Conservation (phyloP, 139 green algal genomes). For the Gonium pectorale region DNA sequence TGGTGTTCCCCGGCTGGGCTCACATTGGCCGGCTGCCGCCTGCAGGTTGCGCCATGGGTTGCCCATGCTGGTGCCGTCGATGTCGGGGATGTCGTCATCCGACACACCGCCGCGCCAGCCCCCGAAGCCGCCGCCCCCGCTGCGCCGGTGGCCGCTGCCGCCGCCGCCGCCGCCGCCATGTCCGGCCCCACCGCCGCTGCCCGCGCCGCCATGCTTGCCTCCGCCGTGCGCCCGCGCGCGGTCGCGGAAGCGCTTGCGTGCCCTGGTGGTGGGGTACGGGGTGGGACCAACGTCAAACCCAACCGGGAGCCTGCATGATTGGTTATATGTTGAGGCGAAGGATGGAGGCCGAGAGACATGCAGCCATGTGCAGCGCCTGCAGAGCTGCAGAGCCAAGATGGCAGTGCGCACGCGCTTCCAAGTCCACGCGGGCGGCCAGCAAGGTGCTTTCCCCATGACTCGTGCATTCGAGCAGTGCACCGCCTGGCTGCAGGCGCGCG, state of each 20-base stretch:
- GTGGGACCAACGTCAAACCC: no score
- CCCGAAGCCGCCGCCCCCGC: constrained; percentile 6
- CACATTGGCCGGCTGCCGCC: constrained; percentile 6
- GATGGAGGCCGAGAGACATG: no score
- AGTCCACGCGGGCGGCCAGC: no score
- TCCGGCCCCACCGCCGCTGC: not conserved
- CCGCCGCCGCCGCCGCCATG: constrained; percentile 13
- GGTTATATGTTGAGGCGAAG: no score
- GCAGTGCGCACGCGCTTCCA: no score
- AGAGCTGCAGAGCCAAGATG: no score
- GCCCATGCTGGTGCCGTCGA: constrained; percentile 1
- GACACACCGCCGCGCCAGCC: constrained; percentile 12
- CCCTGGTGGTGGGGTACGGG: no score
- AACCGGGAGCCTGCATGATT: no score
- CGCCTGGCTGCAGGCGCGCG: no score
- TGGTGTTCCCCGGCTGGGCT: not conserved
- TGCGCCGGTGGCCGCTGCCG: not conserved
- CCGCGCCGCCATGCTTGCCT: constrained; percentile 6
- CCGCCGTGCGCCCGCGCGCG: not conserved
- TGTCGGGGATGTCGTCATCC: constrained; percentile 25
- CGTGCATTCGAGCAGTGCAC: no score
- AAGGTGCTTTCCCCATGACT: no score
- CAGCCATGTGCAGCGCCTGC: no score
- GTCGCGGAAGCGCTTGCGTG: constrained; percentile 10
- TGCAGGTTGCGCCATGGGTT: constrained; percentile 31